Evolutionary conservation across 2,329 filamentous ascomycete species (phyloP), one percentile per base, ranked within the genome.

Genomic region (Cordyceps farinosa): DNA sequence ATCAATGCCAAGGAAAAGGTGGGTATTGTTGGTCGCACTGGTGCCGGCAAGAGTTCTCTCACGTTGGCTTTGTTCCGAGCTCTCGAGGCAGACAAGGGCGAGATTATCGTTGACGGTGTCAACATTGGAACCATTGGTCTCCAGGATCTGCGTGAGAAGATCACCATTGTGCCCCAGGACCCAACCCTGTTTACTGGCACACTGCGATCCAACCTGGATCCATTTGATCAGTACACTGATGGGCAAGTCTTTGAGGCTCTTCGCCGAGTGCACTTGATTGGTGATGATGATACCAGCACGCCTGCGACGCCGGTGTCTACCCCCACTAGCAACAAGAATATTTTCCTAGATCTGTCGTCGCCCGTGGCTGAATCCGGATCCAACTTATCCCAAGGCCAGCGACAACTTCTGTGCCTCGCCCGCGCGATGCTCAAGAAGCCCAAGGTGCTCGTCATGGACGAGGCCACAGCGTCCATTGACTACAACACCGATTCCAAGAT

Each of bases 111-210:
- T 61, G 95, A 99, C 69, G 90, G 88, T 66, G 79, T 99, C n/a
- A 91, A 98, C 70, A 92, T 98, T 71, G 88, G 91, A 57, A 80
- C 83, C 66, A 97, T 99, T 67, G 95, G 95, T 7, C 84, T 99
- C n/a, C 90, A 91, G 67, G 94, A 98, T 76, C 81, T 99, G 70
- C 90, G 95, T 62, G 90, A 96, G 77, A 89, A 91, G 53, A 96
- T 99, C 70, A 97, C 96, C 0, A 98, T 99, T 76, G 95, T 99
- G 63, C 95, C 95, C 34, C 95, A 99, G 79, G 95, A 99, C 73
- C 95, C 91, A 61, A 98, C 94, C 0, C 82, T 98, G 1, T 98
- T 98, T 77, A 93, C 88, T 15, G 94, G 94, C 67, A 97, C 93
- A 0, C 90, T 98, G 66, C 87, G 94, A 66, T 92, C 82, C 74